Evolutionary conservation across 768 basidiomycete species (phyloP).

Genomic region (Sutorius australiensis): DNA sequence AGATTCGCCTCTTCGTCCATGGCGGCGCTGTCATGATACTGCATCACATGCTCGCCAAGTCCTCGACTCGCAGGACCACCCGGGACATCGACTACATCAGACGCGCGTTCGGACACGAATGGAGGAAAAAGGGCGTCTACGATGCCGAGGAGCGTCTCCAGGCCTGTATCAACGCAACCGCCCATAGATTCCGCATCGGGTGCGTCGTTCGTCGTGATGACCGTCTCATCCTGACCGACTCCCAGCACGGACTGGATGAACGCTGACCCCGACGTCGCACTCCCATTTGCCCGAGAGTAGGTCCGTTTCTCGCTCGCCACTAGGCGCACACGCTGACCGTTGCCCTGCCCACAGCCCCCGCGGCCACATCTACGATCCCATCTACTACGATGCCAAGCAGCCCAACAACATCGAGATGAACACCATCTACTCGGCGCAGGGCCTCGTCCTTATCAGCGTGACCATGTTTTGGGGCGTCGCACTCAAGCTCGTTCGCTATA

Average conservation of each 20-base stretch:
- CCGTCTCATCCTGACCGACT: background rate
- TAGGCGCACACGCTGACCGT: slow-evolving; percentile 6
- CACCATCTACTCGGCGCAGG: slow-evolving; percentile 55
- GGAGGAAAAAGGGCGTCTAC: slow-evolving; percentile 41
- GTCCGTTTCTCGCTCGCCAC: slow-evolving; percentile 20
- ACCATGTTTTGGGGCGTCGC: slow-evolving; percentile 71
- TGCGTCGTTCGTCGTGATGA: slow-evolving; percentile 11
- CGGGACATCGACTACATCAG: slow-evolving; percentile 67
- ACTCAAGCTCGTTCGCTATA: slow-evolving; percentile 67
- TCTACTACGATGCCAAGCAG: slow-evolving; percentile 50
- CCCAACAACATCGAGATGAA: slow-evolving; percentile 49
- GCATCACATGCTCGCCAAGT: slow-evolving; percentile 41
- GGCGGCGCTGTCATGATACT: slow-evolving; percentile 75
- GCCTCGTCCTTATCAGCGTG: slow-evolving; percentile 56
- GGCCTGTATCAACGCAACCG: slow-evolving; percentile 54
- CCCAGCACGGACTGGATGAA: slow-evolving; percentile 67
- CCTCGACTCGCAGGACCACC: slow-evolving; percentile 48
- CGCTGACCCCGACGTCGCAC: slow-evolving; percentile 64
- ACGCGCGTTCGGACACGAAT: slow-evolving; percentile 57
- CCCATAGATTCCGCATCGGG: slow-evolving; percentile 46
- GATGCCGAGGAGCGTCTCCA: slow-evolving; percentile 56
- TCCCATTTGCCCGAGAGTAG: slow-evolving; percentile 63
- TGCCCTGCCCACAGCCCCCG: slow-evolving; percentile 12
- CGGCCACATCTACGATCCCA: slow-evolving; percentile 50
- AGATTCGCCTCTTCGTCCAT: slow-evolving; percentile 61